Evolutionary conservation across 2,329 filamentous ascomycete species (phyloP).

Genomic region (Aspergillus quadricinctus): DNA sequence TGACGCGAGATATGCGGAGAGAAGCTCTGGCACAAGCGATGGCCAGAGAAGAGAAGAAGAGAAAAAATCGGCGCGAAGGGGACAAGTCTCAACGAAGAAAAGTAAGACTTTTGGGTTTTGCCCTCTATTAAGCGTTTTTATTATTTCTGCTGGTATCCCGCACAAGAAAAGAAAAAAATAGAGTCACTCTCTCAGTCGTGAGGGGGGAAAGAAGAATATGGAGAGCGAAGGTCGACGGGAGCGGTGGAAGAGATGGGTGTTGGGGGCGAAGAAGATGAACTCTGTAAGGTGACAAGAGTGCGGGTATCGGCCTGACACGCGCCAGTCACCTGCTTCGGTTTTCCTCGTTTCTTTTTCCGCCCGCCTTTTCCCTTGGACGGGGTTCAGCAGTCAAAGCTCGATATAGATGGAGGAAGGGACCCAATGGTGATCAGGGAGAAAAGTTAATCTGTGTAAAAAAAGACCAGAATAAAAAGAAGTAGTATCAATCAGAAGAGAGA

Average conservation of each 20-base stretch:
- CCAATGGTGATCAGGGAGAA: neutral
- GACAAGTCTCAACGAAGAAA: conserved; percentile 6
- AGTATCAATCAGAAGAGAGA: conserved; percentile 3
- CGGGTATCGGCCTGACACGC: neutral
- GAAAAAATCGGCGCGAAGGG: conserved; percentile 1
- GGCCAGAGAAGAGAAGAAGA: conserved; percentile 6
- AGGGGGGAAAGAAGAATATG: conserved; percentile 9
- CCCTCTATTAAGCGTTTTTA: neutral
- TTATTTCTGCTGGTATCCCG: neutral
- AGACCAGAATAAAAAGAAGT: neutral
- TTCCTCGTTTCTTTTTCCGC: neutral
- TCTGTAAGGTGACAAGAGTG: neutral
- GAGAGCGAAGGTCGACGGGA: neutral
- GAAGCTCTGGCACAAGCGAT: neutral
- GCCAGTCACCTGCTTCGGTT: neutral
- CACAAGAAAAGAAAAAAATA: neutral
- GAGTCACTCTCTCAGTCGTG: neutral
- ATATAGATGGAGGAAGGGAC: neutral
- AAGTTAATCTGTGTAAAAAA: neutral
- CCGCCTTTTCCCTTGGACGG: neutral
- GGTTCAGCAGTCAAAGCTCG: neutral
- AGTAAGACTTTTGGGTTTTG: neutral
- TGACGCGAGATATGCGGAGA: conserved; percentile 1
- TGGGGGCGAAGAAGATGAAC: neutral
- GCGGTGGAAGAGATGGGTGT: neutral